A percentile compares a stretch with the other conserved stretches of the same genome.
These are phyloP conservation scores for Lasiosphaeris hirsuta DNA, from an alignment of 495 filamentous ascomycete genomes.

Conservation along the genomic window DNA sequence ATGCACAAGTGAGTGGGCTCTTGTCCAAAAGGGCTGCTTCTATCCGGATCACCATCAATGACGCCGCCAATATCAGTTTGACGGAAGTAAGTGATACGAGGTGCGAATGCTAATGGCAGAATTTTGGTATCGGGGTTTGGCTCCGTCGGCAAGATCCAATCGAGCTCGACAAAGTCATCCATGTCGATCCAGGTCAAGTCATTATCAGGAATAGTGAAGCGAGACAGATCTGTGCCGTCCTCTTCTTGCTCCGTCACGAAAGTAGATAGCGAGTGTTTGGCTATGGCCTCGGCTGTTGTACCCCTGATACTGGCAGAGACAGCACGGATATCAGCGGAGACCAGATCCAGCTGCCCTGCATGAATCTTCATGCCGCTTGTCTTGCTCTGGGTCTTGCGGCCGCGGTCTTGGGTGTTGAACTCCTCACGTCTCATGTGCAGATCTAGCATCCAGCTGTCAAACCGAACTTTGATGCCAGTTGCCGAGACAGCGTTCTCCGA, in stretches of 20 bases:
- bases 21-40: constrained; percentile 81
- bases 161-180: constrained; percentile 97
- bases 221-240: constrained; percentile 65
- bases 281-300: constrained; percentile 69
- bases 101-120: constrained; percentile 84
- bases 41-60: constrained; percentile 63
- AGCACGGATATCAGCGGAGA: constrained; percentile 88
- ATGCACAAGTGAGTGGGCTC: constrained; percentile 92
- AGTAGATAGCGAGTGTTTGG: constrained; percentile 53
- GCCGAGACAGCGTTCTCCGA: constrained; percentile 77
- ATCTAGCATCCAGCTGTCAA: constrained; percentile 95
- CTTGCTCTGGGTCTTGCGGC: constrained; percentile 64
- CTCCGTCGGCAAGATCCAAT: constrained; percentile 90
- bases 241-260: constrained; percentile 48
- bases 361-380: constrained; percentile 96
- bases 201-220: constrained; percentile 90
- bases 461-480: constrained; percentile 87
- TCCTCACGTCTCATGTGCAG: constrained; percentile 92
- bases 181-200: constrained; percentile 97
- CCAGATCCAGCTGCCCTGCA: constrained; percentile 84
- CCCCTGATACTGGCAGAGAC: constrained; percentile 86
- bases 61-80: constrained; percentile 85
- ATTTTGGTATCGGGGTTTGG: constrained; percentile 92
- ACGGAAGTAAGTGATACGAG: constrained; percentile 93
- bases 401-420: constrained; percentile 73